Conservation (phyloP, 2,329 filamentous ascomycete species). For the Ophiostoma himal-ulmi region DNA sequence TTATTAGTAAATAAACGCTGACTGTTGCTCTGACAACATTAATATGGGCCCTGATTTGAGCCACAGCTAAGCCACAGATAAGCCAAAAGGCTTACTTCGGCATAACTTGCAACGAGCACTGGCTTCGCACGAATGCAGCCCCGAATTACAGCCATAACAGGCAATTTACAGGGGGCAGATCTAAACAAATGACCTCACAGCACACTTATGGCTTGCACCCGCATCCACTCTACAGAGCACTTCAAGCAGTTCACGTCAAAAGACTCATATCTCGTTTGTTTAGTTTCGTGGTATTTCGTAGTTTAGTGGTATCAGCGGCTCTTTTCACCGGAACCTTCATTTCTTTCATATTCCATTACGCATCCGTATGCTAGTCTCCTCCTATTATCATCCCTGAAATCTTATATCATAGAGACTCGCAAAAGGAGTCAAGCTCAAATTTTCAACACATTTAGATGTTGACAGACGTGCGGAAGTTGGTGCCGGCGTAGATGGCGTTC, state of each 20-base stretch:
- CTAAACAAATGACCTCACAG: constrained; percentile 16
- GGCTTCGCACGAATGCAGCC: constrained; percentile 4
- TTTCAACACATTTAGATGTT: constrained; percentile 62
- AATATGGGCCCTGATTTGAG: not conserved
- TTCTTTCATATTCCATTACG: constrained; percentile 17
- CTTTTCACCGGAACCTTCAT: constrained; percentile 14
- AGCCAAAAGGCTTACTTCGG: not conserved
- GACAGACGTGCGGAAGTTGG: constrained; percentile 85
- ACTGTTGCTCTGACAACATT: constrained; percentile 26
- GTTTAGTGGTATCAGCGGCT: constrained; percentile 22
- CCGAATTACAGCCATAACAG: constrained; percentile 14
- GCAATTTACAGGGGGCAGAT: constrained; percentile 12
- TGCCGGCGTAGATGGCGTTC: constrained; percentile 85
- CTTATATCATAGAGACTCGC: not conserved
- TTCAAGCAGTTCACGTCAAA: not conserved
- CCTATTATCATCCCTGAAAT: constrained; percentile 8
- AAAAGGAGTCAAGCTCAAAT: not conserved
- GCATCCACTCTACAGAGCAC: not conserved
- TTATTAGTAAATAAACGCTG: constrained; percentile 25
- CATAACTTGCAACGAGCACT: constrained; percentile 8
- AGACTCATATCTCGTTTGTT: not conserved
- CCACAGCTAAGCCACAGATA: not conserved
- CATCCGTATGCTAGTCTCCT: not conserved
- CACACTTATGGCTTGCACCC: too few relatives aligned
- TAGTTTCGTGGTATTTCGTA: constrained; percentile 1